phyloP scores from a whole-genome alignment of 106 monocot genomes.

The Gastrodia elata region DNA sequence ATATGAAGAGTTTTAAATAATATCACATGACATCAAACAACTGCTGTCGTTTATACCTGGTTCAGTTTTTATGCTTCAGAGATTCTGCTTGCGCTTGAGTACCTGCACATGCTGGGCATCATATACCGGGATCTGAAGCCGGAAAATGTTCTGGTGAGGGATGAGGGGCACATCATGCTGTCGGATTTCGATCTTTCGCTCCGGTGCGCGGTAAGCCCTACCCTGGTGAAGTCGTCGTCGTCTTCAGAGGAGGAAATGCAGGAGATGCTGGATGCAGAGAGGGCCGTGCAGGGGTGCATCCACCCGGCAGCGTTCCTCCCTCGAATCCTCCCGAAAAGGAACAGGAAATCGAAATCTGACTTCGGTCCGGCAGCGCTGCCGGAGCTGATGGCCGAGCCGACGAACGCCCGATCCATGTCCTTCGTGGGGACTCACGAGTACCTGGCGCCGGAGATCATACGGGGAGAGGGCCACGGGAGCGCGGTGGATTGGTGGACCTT shows the following conservation, averaged over 20 bases:
- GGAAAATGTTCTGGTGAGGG: conserved; percentile 20
- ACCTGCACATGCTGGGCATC: conserved; percentile 25
- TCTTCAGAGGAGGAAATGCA: not conserved
- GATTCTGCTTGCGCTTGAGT: conserved; percentile 22
- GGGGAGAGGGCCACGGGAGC: conserved; percentile 18
- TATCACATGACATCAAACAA: no score
- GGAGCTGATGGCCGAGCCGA: conserved; percentile 26
- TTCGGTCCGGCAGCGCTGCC: conserved; percentile 11
- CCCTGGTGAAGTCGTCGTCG: conserved; percentile 20
- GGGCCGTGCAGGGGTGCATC: conserved; percentile 19
- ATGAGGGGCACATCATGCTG: conserved; percentile 89
- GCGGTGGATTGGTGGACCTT: conserved; percentile 29
- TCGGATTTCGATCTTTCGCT: conserved; percentile 96
- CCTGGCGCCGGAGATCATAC: conserved; percentile 23
- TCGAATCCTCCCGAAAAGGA: conserved; percentile 19
- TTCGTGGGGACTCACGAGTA: conserved; percentile 25
- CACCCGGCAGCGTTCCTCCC: conserved; percentile 24
- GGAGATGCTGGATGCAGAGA: conserved; percentile 8
- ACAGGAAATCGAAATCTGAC: conserved; percentile 23
- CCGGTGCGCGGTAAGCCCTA: conserved; percentile 19
- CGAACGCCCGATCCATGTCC: conserved; percentile 22
- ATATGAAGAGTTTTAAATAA: no score
- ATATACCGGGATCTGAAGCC: conserved; percentile 23
- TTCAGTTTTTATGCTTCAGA: conserved; percentile 23
- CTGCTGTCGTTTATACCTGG: not conserved